A percentile compares a stretch with the other conserved stretches of the same genome.
These are phyloP conservation scores for Starmera pachycereana DNA, from an alignment of 805 yeast genomes.

Conservation along the genomic window DNA sequence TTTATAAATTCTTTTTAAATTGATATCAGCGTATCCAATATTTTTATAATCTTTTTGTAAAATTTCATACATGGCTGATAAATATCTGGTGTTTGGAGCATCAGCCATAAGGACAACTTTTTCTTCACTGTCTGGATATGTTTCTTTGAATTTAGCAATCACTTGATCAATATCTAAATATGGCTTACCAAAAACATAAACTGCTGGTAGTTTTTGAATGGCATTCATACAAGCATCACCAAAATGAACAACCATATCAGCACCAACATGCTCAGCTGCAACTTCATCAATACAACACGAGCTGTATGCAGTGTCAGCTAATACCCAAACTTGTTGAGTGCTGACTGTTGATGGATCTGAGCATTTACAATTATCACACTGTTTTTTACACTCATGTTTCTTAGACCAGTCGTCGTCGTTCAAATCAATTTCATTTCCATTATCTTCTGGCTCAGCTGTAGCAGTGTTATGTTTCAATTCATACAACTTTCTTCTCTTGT, in stretches of 20 bases:
- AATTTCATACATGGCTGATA: constrained; percentile 28
- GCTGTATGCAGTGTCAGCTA: constrained; percentile 94
- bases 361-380: constrained; percentile 16
- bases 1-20: constrained; percentile 20
- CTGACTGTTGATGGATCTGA: constrained; percentile 9
- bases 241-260: constrained; percentile 82
- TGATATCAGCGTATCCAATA: constrained; percentile 31
- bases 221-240: constrained; percentile 92
- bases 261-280: constrained; percentile 86
- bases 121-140: constrained; percentile 28
- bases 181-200: constrained; percentile 73
- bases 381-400: constrained; percentile 10
- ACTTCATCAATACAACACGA: constrained; percentile 95
- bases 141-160: constrained; percentile 28
- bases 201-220: constrained; percentile 59
- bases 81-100: constrained; percentile 46
- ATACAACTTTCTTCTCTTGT: constrained; percentile 10
- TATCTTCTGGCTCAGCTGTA: constrained; percentile 1
- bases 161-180: constrained; percentile 33
- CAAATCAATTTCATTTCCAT: constrained; percentile 1
- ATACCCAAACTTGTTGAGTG: constrained; percentile 51
- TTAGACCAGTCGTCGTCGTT: background rate
- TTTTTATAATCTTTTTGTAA: constrained; percentile 23
- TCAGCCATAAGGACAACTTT: constrained; percentile 64
- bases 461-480: background rate